Conservation (phyloP, 73 alveolate species). For the Durusdinium trenchii region DNA sequence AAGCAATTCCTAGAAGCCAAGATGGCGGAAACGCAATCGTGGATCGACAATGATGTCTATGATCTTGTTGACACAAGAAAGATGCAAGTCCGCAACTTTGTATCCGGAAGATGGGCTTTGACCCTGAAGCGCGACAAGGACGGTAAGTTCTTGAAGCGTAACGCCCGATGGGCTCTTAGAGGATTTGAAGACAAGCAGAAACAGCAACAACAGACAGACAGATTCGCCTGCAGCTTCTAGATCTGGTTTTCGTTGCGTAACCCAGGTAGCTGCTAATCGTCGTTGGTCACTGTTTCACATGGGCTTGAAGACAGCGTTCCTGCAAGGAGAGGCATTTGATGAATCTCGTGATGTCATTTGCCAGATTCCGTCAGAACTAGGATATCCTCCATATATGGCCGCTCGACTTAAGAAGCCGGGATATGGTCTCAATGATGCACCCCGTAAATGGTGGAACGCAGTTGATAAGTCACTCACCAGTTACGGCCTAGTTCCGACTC, state of each 20-base stretch:
- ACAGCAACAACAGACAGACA: neutral
- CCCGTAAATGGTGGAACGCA: slow-evolving; percentile 16
- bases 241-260: neutral
- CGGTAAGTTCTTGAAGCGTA: slow-evolving; percentile 27
- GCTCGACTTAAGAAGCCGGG: slow-evolving; percentile 27
- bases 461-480: neutral
- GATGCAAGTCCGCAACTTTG: neutral
- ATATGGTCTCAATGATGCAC: slow-evolving; percentile 52
- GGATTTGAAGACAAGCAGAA: slow-evolving; percentile 23
- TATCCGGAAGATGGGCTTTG: slow-evolving; percentile 1
- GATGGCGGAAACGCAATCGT: neutral
- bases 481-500: slow-evolving; percentile 27
- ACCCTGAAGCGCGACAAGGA: slow-evolving; percentile 56
- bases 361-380: slow-evolving; percentile 36
- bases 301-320: slow-evolving; percentile 40
- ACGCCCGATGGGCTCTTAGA: slow-evolving; percentile 57
- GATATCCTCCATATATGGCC: slow-evolving; percentile 20
- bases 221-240: neutral
- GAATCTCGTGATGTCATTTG: neutral
- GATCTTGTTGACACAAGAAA: neutral
- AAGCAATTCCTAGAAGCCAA: slow-evolving; percentile 9
- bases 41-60: neutral
- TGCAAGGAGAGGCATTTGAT: slow-evolving; percentile 46
- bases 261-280: neutral
- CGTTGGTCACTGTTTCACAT: neutral